These are phyloP conservation scores for Conticribra guillardii DNA, from an alignment of 108 stramenopile genomes.

Conservation along the genomic window DNA sequence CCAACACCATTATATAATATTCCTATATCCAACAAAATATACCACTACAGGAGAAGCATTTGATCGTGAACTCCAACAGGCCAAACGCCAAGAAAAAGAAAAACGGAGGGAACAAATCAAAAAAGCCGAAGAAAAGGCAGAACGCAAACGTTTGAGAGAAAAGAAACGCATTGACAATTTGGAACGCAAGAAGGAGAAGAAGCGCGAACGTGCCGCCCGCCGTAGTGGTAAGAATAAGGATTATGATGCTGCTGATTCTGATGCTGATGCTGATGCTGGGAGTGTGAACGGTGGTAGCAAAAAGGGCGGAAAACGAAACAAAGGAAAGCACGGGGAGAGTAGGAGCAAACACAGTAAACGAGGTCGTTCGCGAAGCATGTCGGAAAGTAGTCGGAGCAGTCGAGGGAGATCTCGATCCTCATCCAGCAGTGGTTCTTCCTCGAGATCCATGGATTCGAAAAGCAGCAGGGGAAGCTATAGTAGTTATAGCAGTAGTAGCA, in stretches of 20 bases:
- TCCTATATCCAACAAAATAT: too few relatives aligned
- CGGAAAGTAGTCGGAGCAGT: slow-evolving; percentile 13
- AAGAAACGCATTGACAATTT: slow-evolving; percentile 40
- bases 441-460: slow-evolving; percentile 24
- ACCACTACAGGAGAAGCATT: slow-evolving; percentile 61
- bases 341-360: too few relatives aligned
- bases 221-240: slow-evolving; percentile 29
- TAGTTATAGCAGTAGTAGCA: slow-evolving; percentile 33
- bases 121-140: slow-evolving; percentile 52
- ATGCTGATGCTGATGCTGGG: slow-evolving; percentile 15
- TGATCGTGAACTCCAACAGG: slow-evolving; percentile 74
- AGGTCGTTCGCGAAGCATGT: slow-evolving; percentile 17
- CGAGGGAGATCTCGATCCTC: slow-evolving; percentile 34
- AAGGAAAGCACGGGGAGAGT: slow-evolving; percentile 2
- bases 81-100: slow-evolving; percentile 59
- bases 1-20: too few relatives aligned
- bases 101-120: slow-evolving; percentile 50
- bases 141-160: slow-evolving; percentile 45
- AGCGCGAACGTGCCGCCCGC: too few relatives aligned
- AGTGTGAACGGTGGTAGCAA: slow-evolving; percentile 9
- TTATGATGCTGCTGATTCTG: slow-evolving; percentile 21
- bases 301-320: slow-evolving; percentile 10
- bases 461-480: slow-evolving; percentile 28
- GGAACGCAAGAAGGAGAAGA: slow-evolving; percentile 24
- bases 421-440: slow-evolving; percentile 33